A percentile compares a stretch with the other conserved stretches of the same genome.
These are phyloP conservation scores for Fusarium nanum DNA, from an alignment of 2,329 filamentous ascomycete genomes.

Conservation along the genomic window DNA sequence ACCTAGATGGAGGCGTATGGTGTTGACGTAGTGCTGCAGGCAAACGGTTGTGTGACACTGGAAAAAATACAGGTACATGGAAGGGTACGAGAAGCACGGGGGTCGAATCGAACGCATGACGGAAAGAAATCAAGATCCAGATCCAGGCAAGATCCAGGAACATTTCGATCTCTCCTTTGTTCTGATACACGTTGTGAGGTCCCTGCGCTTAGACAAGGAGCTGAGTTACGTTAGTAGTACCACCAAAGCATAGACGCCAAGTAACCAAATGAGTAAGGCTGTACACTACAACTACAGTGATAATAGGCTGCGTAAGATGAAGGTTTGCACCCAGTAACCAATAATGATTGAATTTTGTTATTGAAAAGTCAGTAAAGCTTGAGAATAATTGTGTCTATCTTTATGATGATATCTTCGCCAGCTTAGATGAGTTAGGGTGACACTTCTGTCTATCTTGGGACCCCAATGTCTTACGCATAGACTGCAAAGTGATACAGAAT, in stretches of 20 bases:
- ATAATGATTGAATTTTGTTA: not conserved
- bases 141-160: constrained; percentile 8
- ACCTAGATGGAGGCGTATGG: constrained; percentile 5
- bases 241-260: not conserved
- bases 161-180: constrained; percentile 6
- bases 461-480: not conserved
- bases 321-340: not conserved
- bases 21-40: constrained; percentile 26
- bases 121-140: constrained; percentile 8
- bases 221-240: not conserved
- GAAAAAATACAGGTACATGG: not conserved
- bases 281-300: not conserved
- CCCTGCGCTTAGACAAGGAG: not conserved
- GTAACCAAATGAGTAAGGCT: not conserved
- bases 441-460: no score
- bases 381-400: not conserved
- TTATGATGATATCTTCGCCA: not conserved
- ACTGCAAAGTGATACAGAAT: not conserved
- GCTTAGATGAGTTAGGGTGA: no score
- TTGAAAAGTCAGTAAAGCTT: not conserved
- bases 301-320: not conserved
- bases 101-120: not conserved
- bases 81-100: constrained; percentile 2
- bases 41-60: constrained; percentile 22
- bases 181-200: not conserved